phyloP scores from a whole-genome alignment of 257 asterid species.

The Voacanga thouarsii region DNA sequence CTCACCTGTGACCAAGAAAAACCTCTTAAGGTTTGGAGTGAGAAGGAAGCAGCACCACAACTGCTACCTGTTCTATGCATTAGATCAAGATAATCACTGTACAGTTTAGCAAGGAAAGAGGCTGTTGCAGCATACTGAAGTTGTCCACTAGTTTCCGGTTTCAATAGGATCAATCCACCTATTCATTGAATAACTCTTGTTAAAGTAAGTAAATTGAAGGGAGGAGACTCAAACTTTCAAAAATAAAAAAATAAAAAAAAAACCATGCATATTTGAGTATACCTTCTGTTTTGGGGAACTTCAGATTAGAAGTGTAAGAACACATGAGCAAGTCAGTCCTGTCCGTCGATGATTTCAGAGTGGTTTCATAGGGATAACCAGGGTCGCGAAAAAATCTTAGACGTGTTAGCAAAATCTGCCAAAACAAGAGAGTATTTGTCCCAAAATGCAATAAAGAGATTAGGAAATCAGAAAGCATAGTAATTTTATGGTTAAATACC shows the following conservation, averaged over 20 bases:
- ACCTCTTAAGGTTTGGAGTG: constrained; percentile 27
- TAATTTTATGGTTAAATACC: constrained; percentile 24
- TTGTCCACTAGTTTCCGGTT: constrained; percentile 36
- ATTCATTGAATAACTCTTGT: constrained; percentile 4
- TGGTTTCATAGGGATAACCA: constrained; percentile 58
- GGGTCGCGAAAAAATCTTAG: constrained; percentile 47
- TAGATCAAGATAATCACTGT: constrained; percentile 51
- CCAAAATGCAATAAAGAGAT: neutral
- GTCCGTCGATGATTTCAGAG: constrained; percentile 40
- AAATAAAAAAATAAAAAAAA: neutral
- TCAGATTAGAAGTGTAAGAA: constrained; percentile 35
- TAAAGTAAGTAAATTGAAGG: neutral
- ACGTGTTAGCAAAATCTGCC: constrained; percentile 44
- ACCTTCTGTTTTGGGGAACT: constrained; percentile 41
- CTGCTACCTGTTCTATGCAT: constrained; percentile 27
- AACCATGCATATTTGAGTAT: neutral
- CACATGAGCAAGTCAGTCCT: constrained; percentile 53
- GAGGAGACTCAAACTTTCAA: too few relatives aligned
- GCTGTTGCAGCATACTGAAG: constrained; percentile 57
- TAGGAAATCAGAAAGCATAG: neutral
- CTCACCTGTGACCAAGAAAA: constrained; percentile 52
- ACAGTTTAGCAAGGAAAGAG: constrained; percentile 55
- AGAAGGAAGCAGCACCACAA: constrained; percentile 32
- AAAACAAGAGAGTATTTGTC: neutral
- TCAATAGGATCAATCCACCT: constrained; percentile 53